These are phyloP conservation scores for Linum tenue DNA, from an alignment of 345 rosid genomes.

Conservation along the genomic window DNA sequence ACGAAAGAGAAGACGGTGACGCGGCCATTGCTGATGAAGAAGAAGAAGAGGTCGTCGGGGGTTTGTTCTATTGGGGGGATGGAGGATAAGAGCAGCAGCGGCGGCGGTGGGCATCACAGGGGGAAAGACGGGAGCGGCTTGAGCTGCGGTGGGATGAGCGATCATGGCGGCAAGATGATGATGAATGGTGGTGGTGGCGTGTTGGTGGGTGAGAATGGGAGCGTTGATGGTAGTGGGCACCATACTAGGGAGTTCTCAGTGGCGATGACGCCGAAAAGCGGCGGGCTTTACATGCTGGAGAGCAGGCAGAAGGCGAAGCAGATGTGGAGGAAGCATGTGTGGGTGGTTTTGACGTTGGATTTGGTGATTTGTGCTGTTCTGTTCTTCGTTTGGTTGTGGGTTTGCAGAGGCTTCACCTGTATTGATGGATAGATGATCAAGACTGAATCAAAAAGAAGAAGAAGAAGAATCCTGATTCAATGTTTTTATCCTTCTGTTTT, in stretches of 20 bases:
- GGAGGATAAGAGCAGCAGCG: neutral
- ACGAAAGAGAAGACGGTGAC: conserved; percentile 29
- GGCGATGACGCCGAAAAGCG: conserved; percentile 32
- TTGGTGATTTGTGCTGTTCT: conserved; percentile 58
- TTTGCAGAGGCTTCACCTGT: conserved; percentile 87
- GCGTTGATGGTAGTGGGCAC: conserved; percentile 26
- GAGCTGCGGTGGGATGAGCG: conserved; percentile 16
- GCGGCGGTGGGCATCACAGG: conserved; percentile 2
- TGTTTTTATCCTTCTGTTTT: too few species aligned
- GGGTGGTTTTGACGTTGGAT: conserved; percentile 73
- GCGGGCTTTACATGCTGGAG: conserved; percentile 29
- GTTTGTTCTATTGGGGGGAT: neutral
- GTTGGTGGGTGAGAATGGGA: conserved; percentile 25
- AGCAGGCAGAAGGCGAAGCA: conserved; percentile 66
- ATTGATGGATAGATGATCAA: conserved; percentile 31
- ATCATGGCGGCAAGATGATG: conserved; percentile 2
- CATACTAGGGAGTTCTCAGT: conserved; percentile 35
- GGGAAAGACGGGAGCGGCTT: neutral
- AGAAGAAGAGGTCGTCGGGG: conserved; percentile 47
- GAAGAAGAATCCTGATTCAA: too few species aligned
- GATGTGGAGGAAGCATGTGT: conserved; percentile 89
- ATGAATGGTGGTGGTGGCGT: conserved; percentile 10
- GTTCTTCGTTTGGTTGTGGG: conserved; percentile 85
- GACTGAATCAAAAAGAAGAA: too few species aligned
- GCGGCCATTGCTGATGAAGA: conserved; percentile 27